Conservation (phyloP, 768 basidiomycete genomes). For the Lentinula lateritia region DNA sequence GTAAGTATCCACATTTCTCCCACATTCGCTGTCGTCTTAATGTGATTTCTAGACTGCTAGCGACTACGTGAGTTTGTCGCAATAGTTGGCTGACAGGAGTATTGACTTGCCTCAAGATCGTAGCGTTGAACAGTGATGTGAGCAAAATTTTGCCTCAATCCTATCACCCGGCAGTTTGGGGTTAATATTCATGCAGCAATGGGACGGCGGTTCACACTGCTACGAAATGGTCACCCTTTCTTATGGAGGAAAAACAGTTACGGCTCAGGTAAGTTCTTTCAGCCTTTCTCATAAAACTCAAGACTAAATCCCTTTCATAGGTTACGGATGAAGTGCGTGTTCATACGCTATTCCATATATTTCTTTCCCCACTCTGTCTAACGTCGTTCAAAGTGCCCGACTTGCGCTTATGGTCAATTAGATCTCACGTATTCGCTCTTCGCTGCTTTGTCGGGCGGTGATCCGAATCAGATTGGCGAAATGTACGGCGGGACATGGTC, state of each 20-base stretch:
- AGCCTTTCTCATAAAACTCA: background rate
- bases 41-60: background rate
- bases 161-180: background rate
- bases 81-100: background rate
- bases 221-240: conserved; percentile 39
- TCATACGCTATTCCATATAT: background rate
- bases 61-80: conserved; percentile 24
- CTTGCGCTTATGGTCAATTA: conserved; percentile 33
- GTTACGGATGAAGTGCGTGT: conserved; percentile 32
- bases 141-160: background rate
- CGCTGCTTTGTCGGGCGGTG: conserved; percentile 26
- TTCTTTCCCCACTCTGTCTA: background rate
- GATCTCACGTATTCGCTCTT: conserved; percentile 47
- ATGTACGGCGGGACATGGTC: conserved; percentile 34
- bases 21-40: background rate
- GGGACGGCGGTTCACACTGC: conserved; percentile 34
- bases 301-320: conserved; percentile 10
- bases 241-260: conserved; percentile 25
- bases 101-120: conserved; percentile 25
- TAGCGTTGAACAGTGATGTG: conserved; percentile 29
- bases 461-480: conserved; percentile 21
- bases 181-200: conserved; percentile 25
- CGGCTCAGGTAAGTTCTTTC: background rate
- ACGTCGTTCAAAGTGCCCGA: conserved; percentile 26
- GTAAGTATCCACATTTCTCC: background rate